Evolutionary conservation across 768 basidiomycete genomes (phyloP).

Genomic region (Lactarius deliciosus): DNA sequence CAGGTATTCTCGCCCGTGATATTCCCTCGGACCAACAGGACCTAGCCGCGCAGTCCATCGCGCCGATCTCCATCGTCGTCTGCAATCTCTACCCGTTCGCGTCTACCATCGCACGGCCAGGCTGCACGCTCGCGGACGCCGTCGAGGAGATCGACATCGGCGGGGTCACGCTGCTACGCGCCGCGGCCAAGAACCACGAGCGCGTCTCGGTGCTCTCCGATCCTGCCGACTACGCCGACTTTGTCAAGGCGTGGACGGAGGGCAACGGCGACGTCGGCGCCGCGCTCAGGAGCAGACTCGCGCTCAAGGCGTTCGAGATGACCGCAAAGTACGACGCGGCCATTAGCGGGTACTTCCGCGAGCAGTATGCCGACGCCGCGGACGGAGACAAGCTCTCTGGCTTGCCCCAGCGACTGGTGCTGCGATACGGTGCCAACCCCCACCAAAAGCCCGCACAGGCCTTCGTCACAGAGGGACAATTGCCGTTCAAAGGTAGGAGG

Average conservation of each 20-base stretch:
- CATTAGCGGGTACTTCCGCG: slow-evolving; percentile 94
- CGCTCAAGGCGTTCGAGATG: slow-evolving; percentile 96
- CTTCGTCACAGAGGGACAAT: slow-evolving; percentile 80
- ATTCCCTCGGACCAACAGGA: slow-evolving; percentile 90
- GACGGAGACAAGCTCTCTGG: slow-evolving; percentile 61
- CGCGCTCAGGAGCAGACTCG: slow-evolving; percentile 70
- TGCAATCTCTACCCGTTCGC: slow-evolving; percentile 99
- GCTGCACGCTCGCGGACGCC: slow-evolving; percentile 87
- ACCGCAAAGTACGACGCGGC: slow-evolving; percentile 94
- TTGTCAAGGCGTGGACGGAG: slow-evolving; percentile 74
- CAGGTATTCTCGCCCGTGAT: slow-evolving; percentile 91
- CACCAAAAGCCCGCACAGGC: slow-evolving; percentile 99
- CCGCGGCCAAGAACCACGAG: slow-evolving; percentile 97
- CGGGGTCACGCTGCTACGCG: slow-evolving; percentile 94
- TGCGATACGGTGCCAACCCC: slow-evolving; percentile 97
- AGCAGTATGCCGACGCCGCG: slow-evolving; percentile 89
- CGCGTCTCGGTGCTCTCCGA: slow-evolving; percentile 89
- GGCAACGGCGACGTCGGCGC: slow-evolving; percentile 75
- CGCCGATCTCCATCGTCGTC: slow-evolving; percentile 93
- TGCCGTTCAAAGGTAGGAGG: slow-evolving; percentile 86
- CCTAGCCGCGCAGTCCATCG: slow-evolving; percentile 77
- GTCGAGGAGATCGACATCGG: slow-evolving; percentile 99
- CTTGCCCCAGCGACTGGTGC: slow-evolving; percentile 75
- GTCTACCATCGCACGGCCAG: slow-evolving; percentile 82
- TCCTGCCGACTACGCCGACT: slow-evolving; percentile 81